Conservation (phyloP, 2,329 filamentous ascomycete genomes). For the Bipolaris gigantea region DNA sequence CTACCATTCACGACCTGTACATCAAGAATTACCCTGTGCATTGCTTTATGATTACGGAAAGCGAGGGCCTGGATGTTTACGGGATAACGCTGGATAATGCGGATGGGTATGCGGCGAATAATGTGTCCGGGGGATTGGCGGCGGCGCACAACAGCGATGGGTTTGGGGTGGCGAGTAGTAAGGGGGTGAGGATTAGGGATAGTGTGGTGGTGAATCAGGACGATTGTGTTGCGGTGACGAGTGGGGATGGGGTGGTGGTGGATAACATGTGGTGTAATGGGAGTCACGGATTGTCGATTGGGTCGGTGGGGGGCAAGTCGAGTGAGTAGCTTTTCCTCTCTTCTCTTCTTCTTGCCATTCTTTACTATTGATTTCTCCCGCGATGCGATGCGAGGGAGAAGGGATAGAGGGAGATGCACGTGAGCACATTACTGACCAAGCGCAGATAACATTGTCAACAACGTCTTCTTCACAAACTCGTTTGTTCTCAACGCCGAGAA, state of each 20-base stretch:
- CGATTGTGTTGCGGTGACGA: conserved; percentile 61
- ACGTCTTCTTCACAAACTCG: conserved; percentile 52
- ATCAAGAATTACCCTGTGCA: conserved; percentile 59
- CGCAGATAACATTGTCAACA: conserved; percentile 35
- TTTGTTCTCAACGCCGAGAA: conserved; percentile 55
- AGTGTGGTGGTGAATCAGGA: conserved; percentile 60
- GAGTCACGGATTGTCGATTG: conserved; percentile 60
- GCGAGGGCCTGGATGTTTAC: conserved; percentile 48
- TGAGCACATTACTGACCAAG: background rate
- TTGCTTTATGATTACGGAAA: conserved; percentile 50
- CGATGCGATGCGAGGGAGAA: too few species aligned
- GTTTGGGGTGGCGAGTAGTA: conserved; percentile 57
- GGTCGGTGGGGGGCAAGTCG: conserved; percentile 52
- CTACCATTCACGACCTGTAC: conserved; percentile 48
- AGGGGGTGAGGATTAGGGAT: conserved; percentile 44
- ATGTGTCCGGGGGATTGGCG: conserved; percentile 25
- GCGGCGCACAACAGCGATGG: conserved; percentile 55
- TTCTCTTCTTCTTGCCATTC: too few species aligned
- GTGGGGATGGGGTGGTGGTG: conserved; percentile 46
- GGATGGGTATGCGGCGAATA: conserved; percentile 50
- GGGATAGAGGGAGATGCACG: background rate
- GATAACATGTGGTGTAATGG: conserved; percentile 50
- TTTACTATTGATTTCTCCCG: too few species aligned
- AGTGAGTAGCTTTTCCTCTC: background rate
- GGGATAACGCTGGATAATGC: conserved; percentile 59